Base-by-base conservation (phyloP, 139 green algal genomes). In the Edaphochlamys debaryana region DNA sequence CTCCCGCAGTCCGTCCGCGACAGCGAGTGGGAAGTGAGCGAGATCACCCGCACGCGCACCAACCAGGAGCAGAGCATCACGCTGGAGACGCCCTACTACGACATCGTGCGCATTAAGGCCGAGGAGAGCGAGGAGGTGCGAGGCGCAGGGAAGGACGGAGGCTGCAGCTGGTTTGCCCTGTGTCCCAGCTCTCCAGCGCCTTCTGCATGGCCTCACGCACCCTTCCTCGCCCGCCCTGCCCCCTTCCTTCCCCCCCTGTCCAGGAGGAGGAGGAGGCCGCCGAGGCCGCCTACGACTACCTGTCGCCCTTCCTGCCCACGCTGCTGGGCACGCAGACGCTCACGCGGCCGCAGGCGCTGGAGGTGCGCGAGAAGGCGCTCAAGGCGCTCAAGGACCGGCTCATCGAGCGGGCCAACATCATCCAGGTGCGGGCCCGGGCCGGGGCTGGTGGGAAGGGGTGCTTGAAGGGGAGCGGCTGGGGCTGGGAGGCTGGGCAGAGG, bases 391-490 rank as follows among this genome's bases (percentile, higher is more conserved):
- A 97, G 90, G 95, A 98, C 79, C 85, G 95, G 15, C 88, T 98
- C 37, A 95, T 97, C 27, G 92, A 96, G 77, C 79, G 95, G 17
- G 95, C 94, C 34, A 96, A 96, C 88, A 97, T 97, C 85, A 97
- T 98, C 64, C 92, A 96, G 86, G 87, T 92, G 67, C 36, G 62
- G 34, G 34, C 27, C 32, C 11, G 19, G 4, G 36, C 34, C 9
- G 7, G 36, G 64, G 9, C 2, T 4, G 34, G 34, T 0, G 4
- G 64, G 64, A 7, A 5, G 19, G 64, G 64, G 64, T 0, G 30
- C 60, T 27, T 38, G 56, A 2, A 25, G 25, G 34, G 27, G 4
- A 38, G 9, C 41, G 41, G 0, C n/a, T 3, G 52, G 36, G 54
- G 36, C 36, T 22, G 54, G 34, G 52, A 22, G 54, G 72, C 40